Conservation (phyloP, 306 rosid genomes). For the Styphnolobium japonicum region DNA sequence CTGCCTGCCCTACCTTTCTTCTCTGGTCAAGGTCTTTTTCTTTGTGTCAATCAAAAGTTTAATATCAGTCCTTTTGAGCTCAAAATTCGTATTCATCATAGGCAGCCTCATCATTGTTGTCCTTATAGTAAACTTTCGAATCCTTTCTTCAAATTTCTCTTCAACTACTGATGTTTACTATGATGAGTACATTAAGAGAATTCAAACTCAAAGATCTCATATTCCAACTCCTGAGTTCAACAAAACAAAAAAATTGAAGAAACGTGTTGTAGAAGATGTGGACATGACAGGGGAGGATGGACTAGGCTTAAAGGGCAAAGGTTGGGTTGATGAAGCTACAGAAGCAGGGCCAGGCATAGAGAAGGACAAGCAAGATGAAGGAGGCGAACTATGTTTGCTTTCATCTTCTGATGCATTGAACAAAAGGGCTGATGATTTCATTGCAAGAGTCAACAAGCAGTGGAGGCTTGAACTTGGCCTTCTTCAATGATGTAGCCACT, state of each 20-base stretch:
- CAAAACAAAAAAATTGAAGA: background rate
- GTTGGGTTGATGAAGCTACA: background rate
- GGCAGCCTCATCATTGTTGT: background rate
- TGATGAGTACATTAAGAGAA: conserved; percentile 13
- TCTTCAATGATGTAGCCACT: conserved; percentile 14
- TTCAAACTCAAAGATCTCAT: conserved; percentile 19
- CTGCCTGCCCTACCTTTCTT: background rate
- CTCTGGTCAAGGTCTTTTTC: background rate
- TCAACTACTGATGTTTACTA: conserved; percentile 13
- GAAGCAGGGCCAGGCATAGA: background rate
- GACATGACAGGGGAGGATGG: background rate
- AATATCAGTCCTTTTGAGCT: background rate
- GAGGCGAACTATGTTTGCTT: background rate
- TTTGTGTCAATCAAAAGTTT: background rate
- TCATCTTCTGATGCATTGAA: conserved; percentile 33
- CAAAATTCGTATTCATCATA: background rate
- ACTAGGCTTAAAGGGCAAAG: background rate
- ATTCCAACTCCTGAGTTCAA: background rate
- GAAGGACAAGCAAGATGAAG: background rate
- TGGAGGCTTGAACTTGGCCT: conserved; percentile 45
- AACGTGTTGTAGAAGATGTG: conserved; percentile 4
- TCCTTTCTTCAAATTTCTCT: conserved; percentile 27
- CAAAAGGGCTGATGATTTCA: conserved; percentile 60
- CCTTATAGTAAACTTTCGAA: conserved; percentile 34
- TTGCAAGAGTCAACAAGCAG: conserved; percentile 51